Base-by-base conservation (phyloP, 805 yeast species). In the Cyberlindnera xishuangbannaensis region DNA sequence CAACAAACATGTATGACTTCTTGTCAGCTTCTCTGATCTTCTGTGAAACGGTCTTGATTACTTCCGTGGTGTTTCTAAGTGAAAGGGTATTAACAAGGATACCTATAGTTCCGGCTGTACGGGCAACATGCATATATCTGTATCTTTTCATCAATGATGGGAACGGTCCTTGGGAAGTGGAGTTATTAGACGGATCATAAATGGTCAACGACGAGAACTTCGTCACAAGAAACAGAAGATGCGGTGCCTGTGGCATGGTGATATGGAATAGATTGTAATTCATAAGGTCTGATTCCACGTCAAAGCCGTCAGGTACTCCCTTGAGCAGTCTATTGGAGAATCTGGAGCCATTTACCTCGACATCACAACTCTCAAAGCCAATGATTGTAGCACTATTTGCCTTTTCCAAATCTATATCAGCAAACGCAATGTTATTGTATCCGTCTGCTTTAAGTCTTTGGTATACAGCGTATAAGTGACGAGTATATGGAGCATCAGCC, bases 101-200 rank as follows among this genome's bases (percentile, higher is more conserved):
- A 2, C 98, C 98, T 21, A 92, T 70, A 1, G 97, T 90, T 2
- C 92, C 88, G 0, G 97, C 94, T 1, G 90, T 72, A 47, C 96
- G 70, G 0, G 97, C 95, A 51, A 80, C 66, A 51, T 83, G 90
- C 85, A 92, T 86, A 49, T 71, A 78, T 41, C 82, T 69, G 53
- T 92, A 92, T 22, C 98, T 69, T 46, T 80, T 79, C 80, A 79
- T 80, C 35, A 92, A 61, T 9, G 86, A 79, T 1, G 94, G 87
- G 47, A 68, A 75, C 1, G 94, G 88, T 0, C 87, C 88, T 25
- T 60, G 59, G 1, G 57, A 47, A 1, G 66, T 34, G 0, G 54
- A 38, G 11, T 53, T 36, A 2, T 54, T 32, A 0, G 41, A 30
- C 2, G 80, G 66, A 35, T 82, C 74, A 42, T 64, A 73, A 0